phyloP scores from a whole-genome alignment of 2,329 filamentous ascomycete species.

The Penicillium fuscoglaucum region DNA sequence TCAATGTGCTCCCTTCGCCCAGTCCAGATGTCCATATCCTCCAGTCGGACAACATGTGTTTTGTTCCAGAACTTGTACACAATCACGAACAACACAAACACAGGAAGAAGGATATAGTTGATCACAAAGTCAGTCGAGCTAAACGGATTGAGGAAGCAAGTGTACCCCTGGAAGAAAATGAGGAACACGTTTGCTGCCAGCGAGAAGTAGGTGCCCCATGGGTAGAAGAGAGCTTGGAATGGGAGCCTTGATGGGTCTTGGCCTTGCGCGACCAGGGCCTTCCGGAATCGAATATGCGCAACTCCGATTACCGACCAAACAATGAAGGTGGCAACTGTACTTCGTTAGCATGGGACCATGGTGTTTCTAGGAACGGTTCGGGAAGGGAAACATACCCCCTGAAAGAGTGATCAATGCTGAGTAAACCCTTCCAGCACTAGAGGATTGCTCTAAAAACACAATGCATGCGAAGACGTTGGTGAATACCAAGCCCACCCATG shows the following conservation, averaged over 20 bases:
- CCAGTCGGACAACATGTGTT: slow-evolving; percentile 38
- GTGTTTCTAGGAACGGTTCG: not conserved
- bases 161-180: slow-evolving; percentile 56
- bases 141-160: slow-evolving; percentile 53
- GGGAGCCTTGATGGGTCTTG: slow-evolving; percentile 46
- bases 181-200: slow-evolving; percentile 52
- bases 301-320: slow-evolving; percentile 44
- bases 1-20: slow-evolving; percentile 31
- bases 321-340: slow-evolving; percentile 41
- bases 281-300: slow-evolving; percentile 46
- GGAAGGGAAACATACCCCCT: slow-evolving; percentile 26
- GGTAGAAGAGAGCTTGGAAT: slow-evolving; percentile 52
- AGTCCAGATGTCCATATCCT: slow-evolving; percentile 44
- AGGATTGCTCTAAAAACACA: slow-evolving; percentile 34
- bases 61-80: slow-evolving; percentile 49
- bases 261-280: slow-evolving; percentile 40
- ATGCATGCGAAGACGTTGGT: slow-evolving; percentile 66
- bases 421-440: slow-evolving; percentile 34
- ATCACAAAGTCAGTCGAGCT: slow-evolving; percentile 54
- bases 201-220: slow-evolving; percentile 52
- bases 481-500: slow-evolving; percentile 61
- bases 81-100: slow-evolving; percentile 51
- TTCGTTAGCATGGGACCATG: slow-evolving; percentile 1
- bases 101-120: slow-evolving; percentile 56
- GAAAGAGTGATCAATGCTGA: slow-evolving; percentile 37